Conservation (phyloP, 805 yeast genomes). For the Saccharomycopsis selenospora region DNA sequence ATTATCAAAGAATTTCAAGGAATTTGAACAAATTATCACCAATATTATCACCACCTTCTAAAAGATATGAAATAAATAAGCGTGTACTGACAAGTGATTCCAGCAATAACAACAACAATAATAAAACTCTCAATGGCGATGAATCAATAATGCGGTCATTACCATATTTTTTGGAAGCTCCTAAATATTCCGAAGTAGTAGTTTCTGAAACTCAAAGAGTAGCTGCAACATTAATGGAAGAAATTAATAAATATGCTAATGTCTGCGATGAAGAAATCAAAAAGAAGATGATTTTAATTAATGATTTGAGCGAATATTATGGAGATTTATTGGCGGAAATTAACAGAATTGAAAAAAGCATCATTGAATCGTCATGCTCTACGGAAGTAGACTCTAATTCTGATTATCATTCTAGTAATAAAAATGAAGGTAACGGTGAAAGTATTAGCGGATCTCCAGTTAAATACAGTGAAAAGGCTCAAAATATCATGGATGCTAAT, state of each 20-base stretch:
- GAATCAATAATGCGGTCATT: not conserved
- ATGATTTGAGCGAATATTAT: constrained; percentile 17
- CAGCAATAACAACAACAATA: not conserved
- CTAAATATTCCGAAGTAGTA: constrained; percentile 46
- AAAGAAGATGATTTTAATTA: constrained; percentile 38
- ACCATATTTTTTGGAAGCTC: constrained; percentile 9
- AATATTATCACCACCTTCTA: not conserved
- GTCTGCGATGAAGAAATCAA: constrained; percentile 51
- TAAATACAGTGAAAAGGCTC: constrained; percentile 6
- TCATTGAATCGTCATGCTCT: constrained; percentile 8
- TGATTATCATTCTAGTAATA: not conserved
- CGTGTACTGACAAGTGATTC: constrained; percentile 1
- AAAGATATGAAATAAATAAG: too few species aligned
- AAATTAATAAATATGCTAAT: constrained; percentile 39
- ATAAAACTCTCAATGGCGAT: not conserved
- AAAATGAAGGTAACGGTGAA: not conserved
- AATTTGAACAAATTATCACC: constrained; percentile 16
- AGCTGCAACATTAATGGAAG: constrained; percentile 42
- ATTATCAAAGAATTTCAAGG: constrained; percentile 12
- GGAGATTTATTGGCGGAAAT: constrained; percentile 16
- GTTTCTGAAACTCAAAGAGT: constrained; percentile 45
- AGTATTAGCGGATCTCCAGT: not conserved
- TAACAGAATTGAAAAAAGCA: constrained; percentile 14
- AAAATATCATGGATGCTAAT: constrained; percentile 8
- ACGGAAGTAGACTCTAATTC: constrained; percentile 5